Percentiles rank a stretch among this genome's conserved stretches.
These are phyloP conservation scores for Chlorella ohadii DNA, from an alignment of 139 green algal species.

Conservation along the genomic window DNA sequence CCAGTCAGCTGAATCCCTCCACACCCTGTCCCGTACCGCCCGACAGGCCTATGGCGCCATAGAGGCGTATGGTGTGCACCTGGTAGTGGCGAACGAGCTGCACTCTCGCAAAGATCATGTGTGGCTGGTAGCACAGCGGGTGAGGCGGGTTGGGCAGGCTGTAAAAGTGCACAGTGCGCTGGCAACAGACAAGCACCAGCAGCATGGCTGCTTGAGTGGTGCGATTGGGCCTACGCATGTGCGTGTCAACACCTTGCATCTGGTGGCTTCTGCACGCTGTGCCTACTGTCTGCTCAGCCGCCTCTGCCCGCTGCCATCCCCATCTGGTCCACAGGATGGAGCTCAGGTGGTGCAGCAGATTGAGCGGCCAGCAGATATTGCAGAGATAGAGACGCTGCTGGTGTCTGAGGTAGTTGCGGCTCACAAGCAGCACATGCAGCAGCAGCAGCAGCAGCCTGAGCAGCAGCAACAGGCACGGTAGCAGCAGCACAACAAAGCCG, in stretches of 20 bases:
- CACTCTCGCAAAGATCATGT: conserved; percentile 87
- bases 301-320: background rate
- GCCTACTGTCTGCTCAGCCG: too few species aligned
- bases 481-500: too few species aligned
- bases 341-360: conserved; percentile 9
- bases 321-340: background rate
- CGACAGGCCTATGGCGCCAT: conserved; percentile 68
- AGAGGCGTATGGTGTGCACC: conserved; percentile 83
- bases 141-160: background rate
- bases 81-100: conserved; percentile 96
- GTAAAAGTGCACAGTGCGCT: background rate
- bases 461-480: too few species aligned
- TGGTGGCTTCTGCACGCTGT: too few species aligned
- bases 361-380: background rate
- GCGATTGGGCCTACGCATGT: too few species aligned
- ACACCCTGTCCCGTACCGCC: background rate
- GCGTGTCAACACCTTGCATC: too few species aligned
- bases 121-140: conserved; percentile 54
- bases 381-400: conserved; percentile 27
- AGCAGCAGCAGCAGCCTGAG: background rate
- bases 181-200: background rate
- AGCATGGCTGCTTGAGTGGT: too few species aligned
- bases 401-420: conserved; percentile 31
- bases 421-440: conserved; percentile 23
- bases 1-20: too few species aligned